phyloP scores from a whole-genome alignment of 352 stramenopile genomes.

The Pythium aphanidermatum region DNA sequence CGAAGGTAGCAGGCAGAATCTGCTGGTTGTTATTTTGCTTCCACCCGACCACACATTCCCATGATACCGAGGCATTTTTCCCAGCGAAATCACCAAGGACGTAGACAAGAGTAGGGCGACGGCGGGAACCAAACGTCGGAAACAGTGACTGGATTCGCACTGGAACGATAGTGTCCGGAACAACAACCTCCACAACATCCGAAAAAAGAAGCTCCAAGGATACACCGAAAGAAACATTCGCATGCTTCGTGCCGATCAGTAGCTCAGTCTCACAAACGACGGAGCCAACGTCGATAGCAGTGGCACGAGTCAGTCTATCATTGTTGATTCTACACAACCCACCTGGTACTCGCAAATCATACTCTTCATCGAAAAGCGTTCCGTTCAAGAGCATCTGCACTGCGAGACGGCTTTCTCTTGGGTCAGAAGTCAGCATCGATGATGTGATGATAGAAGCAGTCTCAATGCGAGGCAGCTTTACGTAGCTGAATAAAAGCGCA shows the following conservation, averaged over 20 bases:
- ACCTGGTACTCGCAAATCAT: too few relatives aligned
- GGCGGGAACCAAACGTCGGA: slow-evolving; percentile 4
- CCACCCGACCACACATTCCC: slow-evolving; percentile 35
- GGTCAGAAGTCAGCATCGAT: neutral
- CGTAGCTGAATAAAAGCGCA: neutral
- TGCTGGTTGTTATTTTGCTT: slow-evolving; percentile 9
- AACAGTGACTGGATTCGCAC: neutral
- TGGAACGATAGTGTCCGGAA: neutral
- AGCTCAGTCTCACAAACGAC: slow-evolving; percentile 2
- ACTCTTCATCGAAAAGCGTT: neutral
- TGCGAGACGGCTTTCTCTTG: neutral
- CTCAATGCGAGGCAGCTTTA: neutral
- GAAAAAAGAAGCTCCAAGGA: slow-evolving; percentile 8
- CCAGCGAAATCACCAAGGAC: slow-evolving; percentile 2
- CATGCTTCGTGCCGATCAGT: too few relatives aligned
- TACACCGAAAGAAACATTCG: neutral
- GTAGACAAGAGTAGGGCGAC: neutral
- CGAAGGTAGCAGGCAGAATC: slow-evolving; percentile 2
- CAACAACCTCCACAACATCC: neutral
- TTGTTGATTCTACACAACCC: too few relatives aligned
- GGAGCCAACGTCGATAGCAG: neutral
- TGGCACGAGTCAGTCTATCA: too few relatives aligned
- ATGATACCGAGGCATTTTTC: neutral
- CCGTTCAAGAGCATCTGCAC: neutral
- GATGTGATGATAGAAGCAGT: neutral